Percentiles rank a stretch among this genome's conserved stretches.
phyloP scores from a whole-genome alignment of 768 basidiomycete genomes.

The Boletus reticuloceps region DNA sequence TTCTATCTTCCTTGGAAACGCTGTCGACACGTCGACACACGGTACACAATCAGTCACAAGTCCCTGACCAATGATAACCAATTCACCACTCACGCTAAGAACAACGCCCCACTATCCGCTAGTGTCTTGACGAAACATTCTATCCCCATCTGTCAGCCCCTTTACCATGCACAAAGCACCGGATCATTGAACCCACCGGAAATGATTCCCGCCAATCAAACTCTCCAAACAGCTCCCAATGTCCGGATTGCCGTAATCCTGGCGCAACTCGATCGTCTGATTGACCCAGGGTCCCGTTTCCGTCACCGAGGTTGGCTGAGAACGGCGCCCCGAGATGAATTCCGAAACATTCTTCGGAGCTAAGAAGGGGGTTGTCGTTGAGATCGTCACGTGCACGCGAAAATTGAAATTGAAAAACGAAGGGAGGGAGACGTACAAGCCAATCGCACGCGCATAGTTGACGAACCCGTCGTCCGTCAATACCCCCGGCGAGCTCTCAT shows the following conservation, averaged over 20 bases:
- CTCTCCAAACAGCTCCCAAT: conserved; percentile 43
- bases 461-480: conserved; percentile 54
- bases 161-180: no score
- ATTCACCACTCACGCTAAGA: conserved; percentile 48
- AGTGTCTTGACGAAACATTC: conserved; percentile 50
- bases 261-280: conserved; percentile 43
- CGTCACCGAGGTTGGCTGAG: conserved; percentile 47
- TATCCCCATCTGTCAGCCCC: not conserved
- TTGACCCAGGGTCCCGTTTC: conserved; percentile 38
- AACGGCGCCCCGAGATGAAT: conserved; percentile 36
- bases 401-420: no score
- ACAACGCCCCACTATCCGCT: conserved; percentile 50
- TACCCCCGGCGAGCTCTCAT: conserved; percentile 53
- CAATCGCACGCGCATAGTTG: conserved; percentile 60
- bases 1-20: conserved; percentile 47
- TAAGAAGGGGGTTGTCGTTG: conserved; percentile 16
- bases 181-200: conserved; percentile 32
- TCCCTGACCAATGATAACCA: not conserved
- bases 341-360: conserved; percentile 38
- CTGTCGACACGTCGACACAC: no score
- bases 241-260: conserved; percentile 38
- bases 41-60: not conserved
- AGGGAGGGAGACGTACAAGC: conserved; percentile 45
- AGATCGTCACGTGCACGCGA: not conserved
- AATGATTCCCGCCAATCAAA: conserved; percentile 46